A percentile compares a stretch with the other conserved stretches of the same genome.
These are phyloP conservation scores for Dichotomocladium elegans DNA, from an alignment of 371 early-diverging fungal genomes.

Conservation along the genomic window DNA sequence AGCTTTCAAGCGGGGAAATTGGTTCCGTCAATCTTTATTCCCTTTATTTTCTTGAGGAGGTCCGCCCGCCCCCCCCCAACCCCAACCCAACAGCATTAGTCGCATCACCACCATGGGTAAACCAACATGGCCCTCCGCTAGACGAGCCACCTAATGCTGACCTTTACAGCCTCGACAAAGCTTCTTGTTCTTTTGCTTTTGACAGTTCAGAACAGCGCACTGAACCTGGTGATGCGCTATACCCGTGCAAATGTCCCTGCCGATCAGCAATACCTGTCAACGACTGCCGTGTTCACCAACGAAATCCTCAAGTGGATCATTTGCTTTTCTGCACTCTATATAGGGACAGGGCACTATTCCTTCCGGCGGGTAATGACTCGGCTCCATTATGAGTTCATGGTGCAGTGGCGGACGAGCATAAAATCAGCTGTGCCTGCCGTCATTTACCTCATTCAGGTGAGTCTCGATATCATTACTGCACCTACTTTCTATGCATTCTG, in stretches of 20 bases:
- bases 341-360: slow-evolving; percentile 25
- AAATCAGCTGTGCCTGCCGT: slow-evolving; percentile 82
- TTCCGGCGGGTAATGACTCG: slow-evolving; percentile 11
- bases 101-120: too few relatives aligned
- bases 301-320: slow-evolving; percentile 76
- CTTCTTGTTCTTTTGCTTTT: slow-evolving; percentile 72
- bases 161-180: too few relatives aligned
- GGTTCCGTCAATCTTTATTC: too few relatives aligned
- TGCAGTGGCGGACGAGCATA: slow-evolving; percentile 36
- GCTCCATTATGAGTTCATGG: slow-evolving; percentile 34
- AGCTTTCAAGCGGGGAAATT: too few relatives aligned
- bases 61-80: too few relatives aligned
- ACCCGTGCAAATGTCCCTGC: slow-evolving; percentile 52
- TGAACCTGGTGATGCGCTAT: slow-evolving; percentile 83
- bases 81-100: too few relatives aligned
- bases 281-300: slow-evolving; percentile 86
- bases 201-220: slow-evolving; percentile 81
- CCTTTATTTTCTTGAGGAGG: too few relatives aligned
- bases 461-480: neutral
- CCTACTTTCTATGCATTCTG: neutral
- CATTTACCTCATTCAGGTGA: slow-evolving; percentile 83
- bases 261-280: slow-evolving; percentile 64
- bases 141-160: too few relatives aligned
- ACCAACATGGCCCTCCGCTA: too few relatives aligned
- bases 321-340: slow-evolving; percentile 57